Evolutionary conservation across 495 filamentous ascomycete genomes (phyloP).

Genomic region (Aspergillus ellipticus): DNA sequence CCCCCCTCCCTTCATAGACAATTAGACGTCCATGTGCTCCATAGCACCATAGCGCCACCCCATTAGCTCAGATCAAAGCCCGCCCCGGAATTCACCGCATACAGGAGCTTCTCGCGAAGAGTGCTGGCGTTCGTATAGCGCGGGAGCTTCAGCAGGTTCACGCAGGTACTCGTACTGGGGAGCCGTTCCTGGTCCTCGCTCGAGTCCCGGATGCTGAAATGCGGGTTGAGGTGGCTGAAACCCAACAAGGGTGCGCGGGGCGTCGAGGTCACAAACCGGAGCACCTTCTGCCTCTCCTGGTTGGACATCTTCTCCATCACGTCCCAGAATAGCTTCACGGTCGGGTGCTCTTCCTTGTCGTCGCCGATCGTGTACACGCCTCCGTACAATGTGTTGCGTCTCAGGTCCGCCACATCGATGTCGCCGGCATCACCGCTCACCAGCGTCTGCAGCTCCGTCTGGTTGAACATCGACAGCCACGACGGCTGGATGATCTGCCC

Average conservation of each 20-base stretch:
- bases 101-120: slow-evolving; percentile 76
- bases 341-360: slow-evolving; percentile 80
- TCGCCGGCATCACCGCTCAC: slow-evolving; percentile 80
- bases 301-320: slow-evolving; percentile 76
- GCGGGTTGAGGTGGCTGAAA: slow-evolving; percentile 79
- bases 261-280: slow-evolving; percentile 95
- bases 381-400: slow-evolving; percentile 81
- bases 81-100: slow-evolving; percentile 86
- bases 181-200: slow-evolving; percentile 74
- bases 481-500: slow-evolving; percentile 82
- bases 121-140: slow-evolving; percentile 62
- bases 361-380: slow-evolving; percentile 86
- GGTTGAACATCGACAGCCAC: slow-evolving; percentile 99
- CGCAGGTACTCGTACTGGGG: slow-evolving; percentile 94
- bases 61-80: slow-evolving; percentile 87
- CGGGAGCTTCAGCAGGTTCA: slow-evolving; percentile 92
- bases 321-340: slow-evolving; percentile 84
- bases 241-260: slow-evolving; percentile 88
- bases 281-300: slow-evolving; percentile 72
- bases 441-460: slow-evolving; percentile 85
- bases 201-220: slow-evolving; percentile 86
- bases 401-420: slow-evolving; percentile 83
- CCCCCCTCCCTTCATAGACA: no score
- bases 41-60: neutral
- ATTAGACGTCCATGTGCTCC: neutral